These are phyloP conservation scores for Diplodia corticola DNA, from an alignment of 2,329 filamentous ascomycete species.

Conservation along the genomic window DNA sequence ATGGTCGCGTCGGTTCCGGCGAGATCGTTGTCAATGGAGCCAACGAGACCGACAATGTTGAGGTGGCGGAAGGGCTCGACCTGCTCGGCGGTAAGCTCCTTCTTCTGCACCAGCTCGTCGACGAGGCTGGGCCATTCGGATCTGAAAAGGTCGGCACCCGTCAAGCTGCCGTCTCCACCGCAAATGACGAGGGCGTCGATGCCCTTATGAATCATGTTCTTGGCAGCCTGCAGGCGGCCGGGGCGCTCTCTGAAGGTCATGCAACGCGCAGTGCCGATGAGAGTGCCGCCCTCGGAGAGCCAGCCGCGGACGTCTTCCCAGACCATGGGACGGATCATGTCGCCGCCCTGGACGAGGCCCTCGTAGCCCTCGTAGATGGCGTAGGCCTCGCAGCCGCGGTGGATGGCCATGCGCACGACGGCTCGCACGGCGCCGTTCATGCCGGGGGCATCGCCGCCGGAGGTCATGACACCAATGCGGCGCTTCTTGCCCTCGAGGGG, in stretches of 20 bases:
- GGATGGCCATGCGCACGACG: conserved; percentile 87
- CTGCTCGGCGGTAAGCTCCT: conserved; percentile 70
- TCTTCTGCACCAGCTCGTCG: conserved; percentile 75
- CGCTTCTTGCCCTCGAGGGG: conserved; percentile 54
- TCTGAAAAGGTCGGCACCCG: conserved; percentile 91
- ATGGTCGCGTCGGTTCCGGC: conserved; percentile 97
- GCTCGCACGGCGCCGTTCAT: conserved; percentile 93
- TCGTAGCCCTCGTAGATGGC: conserved; percentile 87
- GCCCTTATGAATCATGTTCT: conserved; percentile 89
- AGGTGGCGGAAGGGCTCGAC: conserved; percentile 77
- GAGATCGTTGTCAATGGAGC: conserved; percentile 98
- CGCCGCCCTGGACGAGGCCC: conserved; percentile 83
- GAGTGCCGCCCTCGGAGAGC: conserved; percentile 88
- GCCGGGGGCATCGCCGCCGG: conserved; percentile 88
- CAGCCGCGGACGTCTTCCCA: conserved; percentile 96
- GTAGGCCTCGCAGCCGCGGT: conserved; percentile 59
- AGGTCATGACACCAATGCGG: conserved; percentile 87
- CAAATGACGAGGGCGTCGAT: conserved; percentile 97
- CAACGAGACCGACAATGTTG: conserved; percentile 95
- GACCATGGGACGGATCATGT: conserved; percentile 81
- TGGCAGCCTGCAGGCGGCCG: conserved; percentile 81
- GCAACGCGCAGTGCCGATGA: conserved; percentile 93
- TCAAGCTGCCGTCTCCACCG: conserved; percentile 93
- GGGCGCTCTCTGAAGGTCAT: conserved; percentile 87
- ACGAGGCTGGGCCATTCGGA: conserved; percentile 88